A percentile compares a stretch with the other conserved stretches of the same genome.
phyloP scores from a whole-genome alignment of 164 flowering plant genomes.

The Piper longum region DNA sequence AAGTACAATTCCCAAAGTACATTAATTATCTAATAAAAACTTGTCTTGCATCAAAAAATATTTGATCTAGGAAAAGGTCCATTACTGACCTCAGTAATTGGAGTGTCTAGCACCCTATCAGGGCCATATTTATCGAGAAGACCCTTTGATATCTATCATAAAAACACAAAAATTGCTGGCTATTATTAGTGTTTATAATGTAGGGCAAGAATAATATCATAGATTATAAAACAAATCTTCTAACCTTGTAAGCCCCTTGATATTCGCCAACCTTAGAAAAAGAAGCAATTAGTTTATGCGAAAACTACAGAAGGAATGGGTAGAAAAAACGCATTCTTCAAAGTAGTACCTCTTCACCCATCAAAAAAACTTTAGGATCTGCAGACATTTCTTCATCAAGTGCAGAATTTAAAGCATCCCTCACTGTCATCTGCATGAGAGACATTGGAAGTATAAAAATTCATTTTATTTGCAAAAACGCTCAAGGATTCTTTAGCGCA shows the following conservation, averaged over 20 bases:
- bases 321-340: background rate
- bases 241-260: conserved; percentile 98
- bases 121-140: conserved; percentile 92
- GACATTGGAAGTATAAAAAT: background rate
- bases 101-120: conserved; percentile 88
- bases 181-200: background rate
- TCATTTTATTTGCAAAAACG: background rate
- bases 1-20: too few species aligned
- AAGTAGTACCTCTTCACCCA: conserved; percentile 44
- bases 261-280: conserved; percentile 84
- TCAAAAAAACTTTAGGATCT: conserved; percentile 48
- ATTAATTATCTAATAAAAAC: background rate
- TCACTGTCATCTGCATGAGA: conserved; percentile 32
- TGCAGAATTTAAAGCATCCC: conserved; percentile 58
- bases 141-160: conserved; percentile 65
- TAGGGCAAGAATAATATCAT: too few species aligned
- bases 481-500: too few species aligned
- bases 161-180: background rate
- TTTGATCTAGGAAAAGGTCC: background rate
- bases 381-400: conserved; percentile 66
- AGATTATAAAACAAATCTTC: conserved; percentile 5
- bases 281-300: background rate
- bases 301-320: background rate
- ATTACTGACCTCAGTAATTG: conserved; percentile 77
- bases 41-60: background rate